Base-by-base conservation (phyloP, 2,329 filamentous ascomycete species). In the Neoarthrinium moseri region DNA sequence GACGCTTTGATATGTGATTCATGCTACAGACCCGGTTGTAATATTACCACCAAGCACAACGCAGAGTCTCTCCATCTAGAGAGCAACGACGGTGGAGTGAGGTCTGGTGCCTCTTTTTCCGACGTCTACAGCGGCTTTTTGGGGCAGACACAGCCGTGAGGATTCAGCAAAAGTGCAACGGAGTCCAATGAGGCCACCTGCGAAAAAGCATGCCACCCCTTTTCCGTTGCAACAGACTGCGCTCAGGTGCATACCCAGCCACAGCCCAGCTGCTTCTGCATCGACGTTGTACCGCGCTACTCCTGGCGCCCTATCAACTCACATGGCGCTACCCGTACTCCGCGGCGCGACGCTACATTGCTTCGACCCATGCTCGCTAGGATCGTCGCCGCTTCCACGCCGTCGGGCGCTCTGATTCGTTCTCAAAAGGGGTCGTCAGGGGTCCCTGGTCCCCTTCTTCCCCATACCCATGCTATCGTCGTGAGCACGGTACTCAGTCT, bases 41-140 rank as follows among this genome's bases (percentile, higher is more conserved):
- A 35, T 10, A 22, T 12, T 35, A 12, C 29, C 29, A 32, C 29
- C n/a, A n/a, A n/a, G n/a, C 33, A 20, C 17, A 20, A 17, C 33
- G 7, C 15, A 6, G 6, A 20, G 33, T 18, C 22, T 17, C 37
- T 21, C 37, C 37, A 40, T 40, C 15, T 8, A 29, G 37, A 40
- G 23, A n/a, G 37, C 37, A 40, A 24, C 37, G 15, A 27, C 22
- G 37, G 37, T 40, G 37, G 37, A n/a, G 33, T n/a, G 6, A 24
- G 24, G 33, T 18, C 35, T 29, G 10, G 12, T 23, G 4, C n/a
- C 21, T 10, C 22, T 40, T 27, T 24, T 17, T 8, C 23, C 37
- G 23, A 40, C 37, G 37, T 29, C 37, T 29, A 40, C 37, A 29
- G 37, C 37, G 37, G 37, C 37, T 29, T 17, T 40, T 26, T 40